Percentiles rank a stretch among this genome's conserved stretches.
Evolutionary conservation across 805 yeast genomes (phyloP).

Genomic region (Kodamaea jinghongensis): DNA sequence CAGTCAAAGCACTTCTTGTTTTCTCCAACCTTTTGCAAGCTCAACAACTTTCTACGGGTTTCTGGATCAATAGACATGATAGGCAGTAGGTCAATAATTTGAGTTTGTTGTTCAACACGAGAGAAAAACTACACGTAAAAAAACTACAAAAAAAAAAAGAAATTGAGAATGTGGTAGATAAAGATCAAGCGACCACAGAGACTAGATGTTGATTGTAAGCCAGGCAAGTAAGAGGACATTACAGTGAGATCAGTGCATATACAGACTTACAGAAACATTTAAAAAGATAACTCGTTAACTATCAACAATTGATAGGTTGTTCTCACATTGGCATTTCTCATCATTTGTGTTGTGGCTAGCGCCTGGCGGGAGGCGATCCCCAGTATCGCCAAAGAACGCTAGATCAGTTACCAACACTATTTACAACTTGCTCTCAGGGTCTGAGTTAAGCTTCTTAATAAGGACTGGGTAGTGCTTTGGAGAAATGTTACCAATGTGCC

Average conservation of each 20-base stretch:
- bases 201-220: too few relatives aligned
- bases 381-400: too few relatives aligned
- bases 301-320: too few relatives aligned
- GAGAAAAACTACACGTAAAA: constrained; percentile 2
- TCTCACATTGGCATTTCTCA: too few relatives aligned
- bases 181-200: too few relatives aligned
- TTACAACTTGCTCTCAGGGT: constrained; percentile 14
- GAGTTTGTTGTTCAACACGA: constrained; percentile 1
- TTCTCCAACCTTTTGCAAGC: constrained; percentile 75
- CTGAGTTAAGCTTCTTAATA: constrained; percentile 16
- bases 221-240: too few relatives aligned
- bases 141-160: not conserved
- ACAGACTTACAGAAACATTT: too few relatives aligned
- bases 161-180: constrained; percentile 3
- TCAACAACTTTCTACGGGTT: constrained; percentile 71
- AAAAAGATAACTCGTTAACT: too few relatives aligned
- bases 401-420: too few relatives aligned
- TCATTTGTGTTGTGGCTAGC: not conserved
- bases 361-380: too few relatives aligned
- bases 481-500: constrained; percentile 53
- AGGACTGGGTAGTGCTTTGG: constrained; percentile 32
- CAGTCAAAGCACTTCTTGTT: constrained; percentile 94
- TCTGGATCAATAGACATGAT: constrained; percentile 86
- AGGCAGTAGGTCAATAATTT: not conserved
- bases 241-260: too few relatives aligned